Percentiles rank a stretch among this genome's conserved stretches.
Conservation (phyloP, 2,329 filamentous ascomycete species). For the Cercospora zeina region DNA sequence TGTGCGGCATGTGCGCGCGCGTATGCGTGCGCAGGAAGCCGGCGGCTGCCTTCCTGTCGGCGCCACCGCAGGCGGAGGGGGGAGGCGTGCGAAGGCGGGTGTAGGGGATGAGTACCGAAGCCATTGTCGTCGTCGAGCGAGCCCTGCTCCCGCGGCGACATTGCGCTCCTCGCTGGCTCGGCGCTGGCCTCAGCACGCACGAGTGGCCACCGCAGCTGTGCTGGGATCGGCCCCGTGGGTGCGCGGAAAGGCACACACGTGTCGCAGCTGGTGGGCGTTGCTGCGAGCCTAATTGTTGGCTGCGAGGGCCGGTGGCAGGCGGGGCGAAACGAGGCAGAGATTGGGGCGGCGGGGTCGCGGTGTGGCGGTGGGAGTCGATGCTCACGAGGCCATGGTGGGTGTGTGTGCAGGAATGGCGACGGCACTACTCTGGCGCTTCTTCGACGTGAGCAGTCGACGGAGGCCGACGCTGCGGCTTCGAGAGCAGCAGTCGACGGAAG, state of each 20-base stretch:
- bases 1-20: slow-evolving; percentile 5
- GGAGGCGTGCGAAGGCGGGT: slow-evolving; percentile 1
- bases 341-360: background rate
- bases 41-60: background rate
- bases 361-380: background rate
- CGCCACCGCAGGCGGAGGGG: background rate
- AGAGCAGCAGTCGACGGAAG: background rate
- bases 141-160: slow-evolving; percentile 7
- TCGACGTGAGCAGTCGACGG: background rate
- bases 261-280: slow-evolving; percentile 1
- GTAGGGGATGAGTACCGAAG: background rate
- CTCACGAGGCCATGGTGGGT: background rate
- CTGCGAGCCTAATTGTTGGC: slow-evolving; percentile 1
- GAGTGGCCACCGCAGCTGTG: background rate
- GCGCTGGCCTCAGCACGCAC: slow-evolving; percentile 3
- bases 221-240: slow-evolving; percentile 4
- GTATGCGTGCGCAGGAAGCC: slow-evolving; percentile 1
- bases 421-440: slow-evolving; percentile 2
- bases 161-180: slow-evolving; percentile 2
- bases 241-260: slow-evolving; percentile 4
- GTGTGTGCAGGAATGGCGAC: background rate
- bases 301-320: background rate
- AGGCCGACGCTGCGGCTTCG: background rate
- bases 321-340: background rate
- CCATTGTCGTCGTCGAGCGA: slow-evolving; percentile 4